These are phyloP conservation scores for Tarenaya hassleriana DNA, from an alignment of 345 rosid species.

Conservation along the genomic window DNA sequence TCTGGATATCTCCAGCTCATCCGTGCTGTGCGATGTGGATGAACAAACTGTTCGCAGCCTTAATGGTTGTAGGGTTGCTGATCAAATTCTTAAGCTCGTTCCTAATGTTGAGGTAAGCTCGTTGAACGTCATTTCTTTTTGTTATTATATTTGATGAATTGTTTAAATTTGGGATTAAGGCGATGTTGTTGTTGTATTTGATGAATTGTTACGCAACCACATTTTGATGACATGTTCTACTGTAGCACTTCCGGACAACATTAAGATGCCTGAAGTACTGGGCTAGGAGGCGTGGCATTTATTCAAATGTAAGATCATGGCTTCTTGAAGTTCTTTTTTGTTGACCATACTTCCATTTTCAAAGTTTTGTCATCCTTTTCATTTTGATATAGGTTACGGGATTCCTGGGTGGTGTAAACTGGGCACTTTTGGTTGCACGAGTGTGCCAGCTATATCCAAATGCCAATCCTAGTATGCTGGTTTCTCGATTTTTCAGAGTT, in stretches of 20 bases:
- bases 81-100: constrained; percentile 86
- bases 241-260: constrained; percentile 61
- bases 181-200: too few species aligned
- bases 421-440: constrained; percentile 73
- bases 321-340: constrained; percentile 2
- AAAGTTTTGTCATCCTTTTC: constrained; percentile 7
- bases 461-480: constrained; percentile 66
- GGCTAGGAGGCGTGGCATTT: constrained; percentile 70
- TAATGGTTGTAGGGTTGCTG: constrained; percentile 97
- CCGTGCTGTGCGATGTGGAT: constrained; percentile 69
- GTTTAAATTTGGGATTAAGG: too few species aligned
- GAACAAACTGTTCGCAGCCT: constrained; percentile 93
- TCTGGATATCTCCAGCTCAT: constrained; percentile 66
- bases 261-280: constrained; percentile 64
- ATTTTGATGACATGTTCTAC: constrained; percentile 20
- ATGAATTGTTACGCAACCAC: too few species aligned
- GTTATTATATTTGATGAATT: background rate
- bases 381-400: constrained; percentile 49
- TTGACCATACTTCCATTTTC: background rate
- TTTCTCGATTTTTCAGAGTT: constrained; percentile 62
- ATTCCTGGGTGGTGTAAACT: constrained; percentile 71
- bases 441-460: constrained; percentile 77
- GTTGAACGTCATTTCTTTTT: background rate
- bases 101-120: constrained; percentile 73
- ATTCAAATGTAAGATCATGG: constrained; percentile 55